These are phyloP conservation scores for Senna tora DNA, from an alignment of 306 rosid genomes.

Conservation along the genomic window DNA sequence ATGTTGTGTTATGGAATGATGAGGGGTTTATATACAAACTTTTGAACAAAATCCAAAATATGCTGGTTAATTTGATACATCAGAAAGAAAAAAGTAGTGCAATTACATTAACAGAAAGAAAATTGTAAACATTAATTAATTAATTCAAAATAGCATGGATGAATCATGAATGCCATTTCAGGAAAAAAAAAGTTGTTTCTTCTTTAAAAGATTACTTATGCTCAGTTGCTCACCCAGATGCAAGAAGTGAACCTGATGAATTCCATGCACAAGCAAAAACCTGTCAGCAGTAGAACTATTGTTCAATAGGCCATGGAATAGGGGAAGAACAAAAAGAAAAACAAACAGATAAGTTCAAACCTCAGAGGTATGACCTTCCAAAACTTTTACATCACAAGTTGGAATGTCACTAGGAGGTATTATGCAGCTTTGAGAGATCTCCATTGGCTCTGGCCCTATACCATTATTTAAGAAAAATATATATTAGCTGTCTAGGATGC, in stretches of 20 bases:
- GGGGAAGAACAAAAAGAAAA: slow-evolving; percentile 12
- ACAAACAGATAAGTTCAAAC: slow-evolving; percentile 38
- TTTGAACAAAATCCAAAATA: slow-evolving; percentile 24
- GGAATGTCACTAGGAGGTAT: slow-evolving; percentile 45
- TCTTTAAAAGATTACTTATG: slow-evolving; percentile 4
- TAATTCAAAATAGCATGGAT: slow-evolving; percentile 23
- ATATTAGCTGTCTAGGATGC: background rate
- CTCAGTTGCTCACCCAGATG: slow-evolving; percentile 81
- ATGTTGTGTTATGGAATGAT: too few species aligned
- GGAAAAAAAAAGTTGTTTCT: background rate
- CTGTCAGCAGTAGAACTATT: slow-evolving; percentile 38
- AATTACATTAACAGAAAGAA: slow-evolving; percentile 2
- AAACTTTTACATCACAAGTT: slow-evolving; percentile 47
- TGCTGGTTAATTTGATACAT: slow-evolving; percentile 7
- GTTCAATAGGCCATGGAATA: background rate
- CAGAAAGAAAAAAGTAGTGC: background rate
- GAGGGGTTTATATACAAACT: background rate
- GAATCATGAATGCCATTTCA: background rate
- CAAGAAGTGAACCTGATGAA: slow-evolving; percentile 70
- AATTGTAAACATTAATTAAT: background rate
- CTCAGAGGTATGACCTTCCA: slow-evolving; percentile 79
- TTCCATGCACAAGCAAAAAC: slow-evolving; percentile 84
- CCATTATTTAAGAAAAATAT: background rate
- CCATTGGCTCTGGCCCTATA: slow-evolving; percentile 73
- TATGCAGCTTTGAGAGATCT: slow-evolving; percentile 47